Evolutionary conservation across 73 alveolate genomes (phyloP).

Genomic region (Urostyla sp.): DNA sequence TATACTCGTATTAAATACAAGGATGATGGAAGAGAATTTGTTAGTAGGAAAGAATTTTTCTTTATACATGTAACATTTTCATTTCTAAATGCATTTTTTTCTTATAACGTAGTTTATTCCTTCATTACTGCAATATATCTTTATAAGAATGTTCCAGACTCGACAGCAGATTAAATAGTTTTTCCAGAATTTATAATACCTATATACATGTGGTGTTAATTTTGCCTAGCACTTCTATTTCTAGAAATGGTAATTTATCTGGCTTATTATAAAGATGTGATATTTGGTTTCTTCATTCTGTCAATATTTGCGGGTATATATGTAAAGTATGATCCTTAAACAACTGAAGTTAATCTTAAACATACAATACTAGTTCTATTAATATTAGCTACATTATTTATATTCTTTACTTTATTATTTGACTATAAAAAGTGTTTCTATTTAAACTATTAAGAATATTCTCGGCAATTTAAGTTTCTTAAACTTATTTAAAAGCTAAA

Average conservation of each 20-base stretch:
- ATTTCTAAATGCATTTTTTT: constrained; percentile 52
- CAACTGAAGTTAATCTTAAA: too few species aligned
- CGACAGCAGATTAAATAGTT: not conserved
- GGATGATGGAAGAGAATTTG: constrained; percentile 69
- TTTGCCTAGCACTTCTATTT: constrained; percentile 42
- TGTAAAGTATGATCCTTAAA: too few species aligned
- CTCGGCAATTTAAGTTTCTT: too few species aligned
- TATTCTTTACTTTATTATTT: too few species aligned
- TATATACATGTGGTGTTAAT: constrained; percentile 40
- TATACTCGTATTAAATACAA: constrained; percentile 57
- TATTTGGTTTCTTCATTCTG: constrained; percentile 19
- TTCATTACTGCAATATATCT: constrained; percentile 28
- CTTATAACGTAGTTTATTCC: constrained; percentile 47
- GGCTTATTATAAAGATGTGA: constrained; percentile 64
- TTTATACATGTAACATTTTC: constrained; percentile 65
- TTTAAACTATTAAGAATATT: too few species aligned
- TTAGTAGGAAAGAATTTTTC: constrained; percentile 52
- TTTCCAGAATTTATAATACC: not conserved
- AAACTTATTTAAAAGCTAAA: too few species aligned
- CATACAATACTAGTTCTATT: too few species aligned
- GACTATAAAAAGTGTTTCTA: too few species aligned
- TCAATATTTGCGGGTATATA: constrained; percentile 12
- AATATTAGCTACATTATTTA: too few species aligned
- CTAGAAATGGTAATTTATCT: constrained; percentile 45
- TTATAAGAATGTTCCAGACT: not conserved